Conservation (phyloP, 768 basidiomycete species). For the Tephrocybe sp. region DNA sequence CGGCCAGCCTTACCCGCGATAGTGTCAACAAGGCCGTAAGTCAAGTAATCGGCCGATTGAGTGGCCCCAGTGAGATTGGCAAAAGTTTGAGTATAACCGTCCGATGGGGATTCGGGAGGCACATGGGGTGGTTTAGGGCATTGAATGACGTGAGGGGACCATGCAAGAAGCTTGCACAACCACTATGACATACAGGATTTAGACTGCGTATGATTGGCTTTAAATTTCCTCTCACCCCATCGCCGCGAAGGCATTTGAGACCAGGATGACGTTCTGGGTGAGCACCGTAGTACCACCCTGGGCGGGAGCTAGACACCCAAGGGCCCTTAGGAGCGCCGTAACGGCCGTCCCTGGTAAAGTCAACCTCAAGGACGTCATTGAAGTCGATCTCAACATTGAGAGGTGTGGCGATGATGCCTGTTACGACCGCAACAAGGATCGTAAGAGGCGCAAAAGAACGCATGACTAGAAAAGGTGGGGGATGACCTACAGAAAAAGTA, state of each 20-base stretch:
- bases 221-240: too few species aligned
- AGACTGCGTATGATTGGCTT: too few species aligned
- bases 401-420: slow-evolving; percentile 2
- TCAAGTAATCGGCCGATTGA: slow-evolving; percentile 38
- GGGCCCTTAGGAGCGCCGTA: slow-evolving; percentile 35
- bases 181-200: too few species aligned
- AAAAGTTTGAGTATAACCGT: slow-evolving; percentile 39
- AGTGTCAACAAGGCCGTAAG: slow-evolving; percentile 44
- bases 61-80: slow-evolving; percentile 39
- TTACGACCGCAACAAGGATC: not conserved
- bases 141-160: slow-evolving; percentile 20
- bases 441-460: not conserved
- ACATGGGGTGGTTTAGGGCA: slow-evolving; percentile 25
- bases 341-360: slow-evolving; percentile 20
- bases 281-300: slow-evolving; percentile 39
- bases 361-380: slow-evolving; percentile 4
- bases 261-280: slow-evolving; percentile 21
- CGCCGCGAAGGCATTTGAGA: slow-evolving; percentile 24
- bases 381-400: slow-evolving; percentile 6
- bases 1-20: slow-evolving; percentile 30
- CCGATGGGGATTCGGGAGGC: slow-evolving; percentile 17
- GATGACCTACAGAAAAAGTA: too few species aligned
- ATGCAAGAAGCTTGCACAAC: slow-evolving; percentile 21
- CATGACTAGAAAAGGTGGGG: too few species aligned
- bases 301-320: slow-evolving; percentile 25